Percentiles rank a stretch among this genome's conserved stretches.
phyloP scores from a whole-genome alignment of 192 early-diverging fungal species.

The Coemansia biformis region DNA sequence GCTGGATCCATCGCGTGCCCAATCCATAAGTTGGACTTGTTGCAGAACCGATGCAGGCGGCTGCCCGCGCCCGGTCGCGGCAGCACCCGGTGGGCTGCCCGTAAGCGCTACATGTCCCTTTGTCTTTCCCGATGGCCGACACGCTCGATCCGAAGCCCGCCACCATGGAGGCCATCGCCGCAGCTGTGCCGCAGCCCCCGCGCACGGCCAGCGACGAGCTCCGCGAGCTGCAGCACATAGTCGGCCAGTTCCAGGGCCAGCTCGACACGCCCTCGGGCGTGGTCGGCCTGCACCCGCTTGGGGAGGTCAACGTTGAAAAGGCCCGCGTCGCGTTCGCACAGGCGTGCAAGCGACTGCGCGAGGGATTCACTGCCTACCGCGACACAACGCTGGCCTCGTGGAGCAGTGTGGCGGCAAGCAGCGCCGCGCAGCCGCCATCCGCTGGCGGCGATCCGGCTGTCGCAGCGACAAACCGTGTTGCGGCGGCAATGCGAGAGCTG shows the following conservation, averaged over 20 bases:
- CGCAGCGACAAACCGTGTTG: slow-evolving; percentile 13
- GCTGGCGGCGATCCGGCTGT: background rate
- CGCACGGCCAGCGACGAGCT: slow-evolving; percentile 44
- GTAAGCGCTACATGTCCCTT: too few species aligned
- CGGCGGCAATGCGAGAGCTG: slow-evolving; percentile 29
- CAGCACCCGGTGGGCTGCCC: too few species aligned
- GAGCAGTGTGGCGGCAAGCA: slow-evolving; percentile 10
- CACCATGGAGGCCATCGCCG: too few species aligned
- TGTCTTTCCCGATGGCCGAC: too few species aligned
- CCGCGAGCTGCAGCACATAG: slow-evolving; percentile 27
- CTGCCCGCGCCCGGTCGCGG: too few species aligned
- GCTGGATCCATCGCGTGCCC: too few species aligned
- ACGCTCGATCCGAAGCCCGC: too few species aligned
- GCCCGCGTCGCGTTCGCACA: slow-evolving; percentile 19
- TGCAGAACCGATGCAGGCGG: too few species aligned
- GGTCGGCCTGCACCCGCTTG: slow-evolving; percentile 37
- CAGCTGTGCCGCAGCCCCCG: slow-evolving; percentile 13
- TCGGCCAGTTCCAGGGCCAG: slow-evolving; percentile 32
- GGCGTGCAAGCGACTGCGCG: slow-evolving; percentile 27
- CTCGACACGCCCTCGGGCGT: slow-evolving; percentile 26
- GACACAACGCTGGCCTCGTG: slow-evolving; percentile 38
- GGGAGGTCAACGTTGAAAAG: slow-evolving; percentile 30
- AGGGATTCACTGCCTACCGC: slow-evolving; percentile 22
- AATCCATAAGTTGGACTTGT: too few species aligned
- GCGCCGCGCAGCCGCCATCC: slow-evolving; percentile 1